Conservation (phyloP, 148 eudicot genomes). For the Pouteria glomerata region DNA sequence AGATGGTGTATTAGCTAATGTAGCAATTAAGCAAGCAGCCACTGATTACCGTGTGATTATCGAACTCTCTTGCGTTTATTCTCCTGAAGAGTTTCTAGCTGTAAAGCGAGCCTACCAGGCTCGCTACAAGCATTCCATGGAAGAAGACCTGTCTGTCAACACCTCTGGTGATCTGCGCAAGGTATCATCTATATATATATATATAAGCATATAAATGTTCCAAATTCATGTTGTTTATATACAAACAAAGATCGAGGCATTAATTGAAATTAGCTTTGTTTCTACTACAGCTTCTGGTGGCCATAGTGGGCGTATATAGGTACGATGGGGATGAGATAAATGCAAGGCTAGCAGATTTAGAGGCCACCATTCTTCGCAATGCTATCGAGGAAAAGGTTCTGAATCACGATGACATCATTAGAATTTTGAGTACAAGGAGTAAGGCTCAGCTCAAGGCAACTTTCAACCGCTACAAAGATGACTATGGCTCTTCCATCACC, state of each 20-base stretch:
- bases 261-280: not conserved
- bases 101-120: constrained; percentile 65
- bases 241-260: too few species aligned
- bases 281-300: constrained; percentile 56
- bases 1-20: constrained; percentile 64
- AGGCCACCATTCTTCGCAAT: constrained; percentile 54
- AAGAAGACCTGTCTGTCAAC: constrained; percentile 65
- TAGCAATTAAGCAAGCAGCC: constrained; percentile 41
- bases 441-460: constrained; percentile 74
- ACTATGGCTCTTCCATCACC: constrained; percentile 52
- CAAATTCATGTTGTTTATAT: too few species aligned
- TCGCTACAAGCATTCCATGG: constrained; percentile 54
- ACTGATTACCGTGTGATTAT: constrained; percentile 47
- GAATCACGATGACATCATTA: constrained; percentile 58
- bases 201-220: too few species aligned
- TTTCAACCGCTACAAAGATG: constrained; percentile 69
- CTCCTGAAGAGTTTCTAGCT: constrained; percentile 53
- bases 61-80: constrained; percentile 46
- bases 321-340: constrained; percentile 53
- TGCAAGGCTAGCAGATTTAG: constrained; percentile 46
- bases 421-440: constrained; percentile 81
- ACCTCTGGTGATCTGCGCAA: constrained; percentile 56
- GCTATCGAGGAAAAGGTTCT: constrained; percentile 46
- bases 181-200: too few species aligned
- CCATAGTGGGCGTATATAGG: constrained; percentile 60